Base-by-base conservation (phyloP, 345 rosid species). In the Eucalyptus sp. region DNA sequence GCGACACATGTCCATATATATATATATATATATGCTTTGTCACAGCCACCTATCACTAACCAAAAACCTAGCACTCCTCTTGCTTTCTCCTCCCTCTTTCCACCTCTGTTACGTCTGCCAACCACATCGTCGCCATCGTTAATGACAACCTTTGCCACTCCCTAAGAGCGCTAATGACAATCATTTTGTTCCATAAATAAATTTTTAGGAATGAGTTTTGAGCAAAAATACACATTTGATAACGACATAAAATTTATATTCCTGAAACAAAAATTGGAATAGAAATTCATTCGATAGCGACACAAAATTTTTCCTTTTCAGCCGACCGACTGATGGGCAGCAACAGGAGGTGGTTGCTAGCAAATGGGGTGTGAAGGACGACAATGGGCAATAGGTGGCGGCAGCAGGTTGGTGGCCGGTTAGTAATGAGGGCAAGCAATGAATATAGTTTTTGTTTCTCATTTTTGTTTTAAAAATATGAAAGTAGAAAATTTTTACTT, bases 301-400 rank as follows among this genome's bases (percentile, higher is more conserved):
- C 4, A 52, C 1, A 18, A 18, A 18, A 0, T 3, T 18, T 7
- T 52, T 52, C 4, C 24, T 52, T 52, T 52, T 24, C 0, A 7
- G 4, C 24, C 4, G 0, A 18, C 4, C 10, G 0, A 18, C 2
- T 4, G 10, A 3, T 52, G 56, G 56, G 24, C 2, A 0, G 0
- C 3, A 2, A 3, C 2, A 7, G 0, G 24, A 18, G 56, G 24
- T 18, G 10, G 10, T 52, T 52, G 56, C 2, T 52, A 52, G 24
- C 4, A 18, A 4, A 18, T 52, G 56, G 24, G 0, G 24, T 1
- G 0, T 52, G 56, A 52, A 52, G 10, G 56, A 52, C 1, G 4
- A 52, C 24, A 18, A 52, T 52, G 56, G 10, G 56, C 2, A 18
- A 0, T 52, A 52, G 56, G 10, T 52, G 10, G 56, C 0, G 0